Evolutionary conservation across 306 rosid species (phyloP).

Genomic region (Ormosia emarginata): DNA sequence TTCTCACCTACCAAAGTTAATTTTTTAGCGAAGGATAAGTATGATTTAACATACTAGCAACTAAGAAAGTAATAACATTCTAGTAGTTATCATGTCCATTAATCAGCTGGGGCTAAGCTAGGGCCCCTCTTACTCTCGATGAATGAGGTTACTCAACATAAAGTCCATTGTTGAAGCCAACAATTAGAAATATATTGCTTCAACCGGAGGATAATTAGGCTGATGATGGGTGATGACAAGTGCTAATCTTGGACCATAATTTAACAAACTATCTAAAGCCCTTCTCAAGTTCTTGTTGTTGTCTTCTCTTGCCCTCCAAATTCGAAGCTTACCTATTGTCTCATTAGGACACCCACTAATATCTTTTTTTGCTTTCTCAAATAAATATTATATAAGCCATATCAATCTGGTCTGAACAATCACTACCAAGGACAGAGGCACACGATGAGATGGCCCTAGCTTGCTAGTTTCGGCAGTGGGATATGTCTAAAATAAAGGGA

Average conservation of each 20-base stretch:
- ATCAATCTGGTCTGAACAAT: background rate
- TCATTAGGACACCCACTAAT: background rate
- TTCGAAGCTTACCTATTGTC: background rate
- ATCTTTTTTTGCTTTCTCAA: background rate
- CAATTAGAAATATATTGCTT: background rate
- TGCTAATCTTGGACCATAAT: background rate
- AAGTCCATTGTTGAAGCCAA: background rate
- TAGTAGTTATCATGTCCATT: slow-evolving; percentile 40
- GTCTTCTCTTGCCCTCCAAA: background rate
- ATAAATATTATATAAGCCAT: background rate
- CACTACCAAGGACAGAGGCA: background rate
- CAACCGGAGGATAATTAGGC: background rate
- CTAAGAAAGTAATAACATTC: background rate
- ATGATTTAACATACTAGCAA: slow-evolving; percentile 29
- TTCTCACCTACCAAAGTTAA: slow-evolving; percentile 26
- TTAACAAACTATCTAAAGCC: background rate
- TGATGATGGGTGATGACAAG: background rate
- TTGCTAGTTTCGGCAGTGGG: slow-evolving; percentile 28
- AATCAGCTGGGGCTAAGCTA: background rate
- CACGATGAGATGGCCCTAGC: slow-evolving; percentile 22
- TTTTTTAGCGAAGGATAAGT: slow-evolving; percentile 10
- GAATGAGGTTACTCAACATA: background rate
- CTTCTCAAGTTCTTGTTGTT: background rate
- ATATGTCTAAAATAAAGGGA: slow-evolving; percentile 31
- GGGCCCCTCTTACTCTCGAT: slow-evolving; percentile 18